A percentile compares a stretch with the other conserved stretches of the same genome.
These are phyloP conservation scores for Chiua sp. DNA, from an alignment of 1,284 basidiomycete genomes.

Conservation along the genomic window DNA sequence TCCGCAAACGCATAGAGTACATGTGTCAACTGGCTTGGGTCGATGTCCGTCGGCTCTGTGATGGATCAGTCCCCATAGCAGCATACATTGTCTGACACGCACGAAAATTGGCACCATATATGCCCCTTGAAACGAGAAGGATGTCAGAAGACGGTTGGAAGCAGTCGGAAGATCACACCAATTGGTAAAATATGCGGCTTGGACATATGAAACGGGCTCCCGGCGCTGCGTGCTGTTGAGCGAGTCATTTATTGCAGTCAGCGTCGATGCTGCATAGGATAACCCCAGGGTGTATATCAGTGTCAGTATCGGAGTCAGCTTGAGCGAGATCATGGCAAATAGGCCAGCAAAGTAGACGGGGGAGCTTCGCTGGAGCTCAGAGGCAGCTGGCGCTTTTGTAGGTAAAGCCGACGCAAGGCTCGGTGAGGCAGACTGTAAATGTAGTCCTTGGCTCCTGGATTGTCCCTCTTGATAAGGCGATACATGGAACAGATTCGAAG, in stretches of 20 bases:
- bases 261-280: conserved; percentile 14
- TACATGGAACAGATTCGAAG: conserved; percentile 18
- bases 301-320: conserved; percentile 10
- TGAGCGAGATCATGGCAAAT: conserved; percentile 2
- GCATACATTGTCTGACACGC: conserved; percentile 27
- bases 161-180: conserved; percentile 43
- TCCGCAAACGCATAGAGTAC: conserved; percentile 91
- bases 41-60: conserved; percentile 65
- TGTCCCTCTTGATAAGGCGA: conserved; percentile 22
- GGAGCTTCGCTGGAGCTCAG: not conserved
- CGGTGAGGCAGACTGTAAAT: conserved; percentile 9
- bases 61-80: conserved; percentile 23
- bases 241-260: conserved; percentile 1
- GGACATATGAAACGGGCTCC: conserved; percentile 54
- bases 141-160: not conserved
- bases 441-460: conserved; percentile 17
- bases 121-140: conserved; percentile 57
- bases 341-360: conserved; percentile 1
- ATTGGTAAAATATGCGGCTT: conserved; percentile 72
- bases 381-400: conserved; percentile 23
- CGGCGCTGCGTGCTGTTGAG: conserved; percentile 46
- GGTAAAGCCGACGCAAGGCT: not conserved
- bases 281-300: conserved; percentile 14
- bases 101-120: conserved; percentile 85
- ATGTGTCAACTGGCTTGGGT: conserved; percentile 65